These are phyloP conservation scores for Picea mariana DNA, from an alignment of 83 land plant species.

Conservation along the genomic window DNA sequence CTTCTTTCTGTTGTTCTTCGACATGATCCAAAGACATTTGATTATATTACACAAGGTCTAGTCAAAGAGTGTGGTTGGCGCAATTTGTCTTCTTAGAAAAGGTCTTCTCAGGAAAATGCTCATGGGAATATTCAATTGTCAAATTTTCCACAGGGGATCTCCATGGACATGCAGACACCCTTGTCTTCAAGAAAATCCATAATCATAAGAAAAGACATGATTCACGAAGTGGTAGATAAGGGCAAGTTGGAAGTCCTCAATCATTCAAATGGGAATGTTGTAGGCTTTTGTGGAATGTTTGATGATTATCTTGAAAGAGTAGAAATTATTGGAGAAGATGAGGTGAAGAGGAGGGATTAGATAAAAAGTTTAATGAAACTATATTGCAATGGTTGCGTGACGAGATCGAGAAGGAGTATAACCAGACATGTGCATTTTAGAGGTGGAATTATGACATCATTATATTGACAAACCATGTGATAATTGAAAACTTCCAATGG, in stretches of 20 bases:
- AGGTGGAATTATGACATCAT: too few relatives aligned
- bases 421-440: too few relatives aligned
- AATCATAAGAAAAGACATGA: conserved; percentile 51
- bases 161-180: conserved; percentile 15
- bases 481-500: too few relatives aligned
- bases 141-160: not conserved
- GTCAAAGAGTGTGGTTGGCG: conserved; percentile 29
- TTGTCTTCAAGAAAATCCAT: conserved; percentile 39
- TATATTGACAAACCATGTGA: too few relatives aligned
- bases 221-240: conserved; percentile 9
- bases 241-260: conserved; percentile 29
- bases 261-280: conserved; percentile 51
- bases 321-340: too few relatives aligned
- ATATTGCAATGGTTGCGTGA: too few relatives aligned
- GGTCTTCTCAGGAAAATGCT: conserved; percentile 20
- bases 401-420: too few relatives aligned
- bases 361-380: too few relatives aligned
- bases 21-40: conserved; percentile 65
- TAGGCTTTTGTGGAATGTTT: conserved; percentile 53
- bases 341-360: too few relatives aligned
- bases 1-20: conserved; percentile 66
- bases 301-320: conserved; percentile 78
- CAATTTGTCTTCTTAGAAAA: conserved; percentile 27
- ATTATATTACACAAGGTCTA: conserved; percentile 57
- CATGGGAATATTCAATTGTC: conserved; percentile 17